A percentile compares a stretch with the other conserved stretches of the same genome.
Evolutionary conservation across 2,329 filamentous ascomycete species (phyloP).

Genomic region (Aureobasidium vineae): DNA sequence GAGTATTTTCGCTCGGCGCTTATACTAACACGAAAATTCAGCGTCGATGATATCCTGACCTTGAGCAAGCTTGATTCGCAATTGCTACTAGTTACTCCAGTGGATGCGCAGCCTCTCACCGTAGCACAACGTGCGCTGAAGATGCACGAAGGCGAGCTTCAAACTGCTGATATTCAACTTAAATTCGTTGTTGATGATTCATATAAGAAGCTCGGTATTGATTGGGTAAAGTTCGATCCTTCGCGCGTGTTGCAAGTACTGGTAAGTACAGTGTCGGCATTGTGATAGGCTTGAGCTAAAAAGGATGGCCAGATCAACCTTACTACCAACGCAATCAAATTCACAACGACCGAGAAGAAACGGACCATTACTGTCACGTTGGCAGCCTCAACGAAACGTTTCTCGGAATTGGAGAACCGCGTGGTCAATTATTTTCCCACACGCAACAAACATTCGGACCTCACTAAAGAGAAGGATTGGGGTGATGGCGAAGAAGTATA

Average conservation of each 20-base stretch:
- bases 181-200: constrained; percentile 63
- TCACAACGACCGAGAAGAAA: constrained; percentile 63
- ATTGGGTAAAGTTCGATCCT: constrained; percentile 71
- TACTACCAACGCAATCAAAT: constrained; percentile 78
- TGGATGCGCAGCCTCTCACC: constrained; percentile 64
- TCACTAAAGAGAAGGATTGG: constrained; percentile 62
- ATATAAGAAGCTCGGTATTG: constrained; percentile 56
- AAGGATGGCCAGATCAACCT: constrained; percentile 60
- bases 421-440: constrained; percentile 63
- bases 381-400: constrained; percentile 59
- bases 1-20: neutral
- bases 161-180: constrained; percentile 66
- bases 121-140: constrained; percentile 67
- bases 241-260: constrained; percentile 73
- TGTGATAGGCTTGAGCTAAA: neutral
- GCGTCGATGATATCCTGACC: constrained; percentile 72
- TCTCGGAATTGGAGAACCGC: constrained; percentile 44
- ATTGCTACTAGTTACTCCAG: constrained; percentile 68
- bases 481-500: constrained; percentile 64
- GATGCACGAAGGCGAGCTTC: constrained; percentile 75
- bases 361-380: constrained; percentile 66
- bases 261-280: neutral
- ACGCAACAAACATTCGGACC: constrained; percentile 49
- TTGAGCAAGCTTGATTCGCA: constrained; percentile 75
- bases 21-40: constrained; percentile 55